phyloP scores from a whole-genome alignment of 2,329 filamentous ascomycete species.

The Pseudogymnoascus sp. region DNA sequence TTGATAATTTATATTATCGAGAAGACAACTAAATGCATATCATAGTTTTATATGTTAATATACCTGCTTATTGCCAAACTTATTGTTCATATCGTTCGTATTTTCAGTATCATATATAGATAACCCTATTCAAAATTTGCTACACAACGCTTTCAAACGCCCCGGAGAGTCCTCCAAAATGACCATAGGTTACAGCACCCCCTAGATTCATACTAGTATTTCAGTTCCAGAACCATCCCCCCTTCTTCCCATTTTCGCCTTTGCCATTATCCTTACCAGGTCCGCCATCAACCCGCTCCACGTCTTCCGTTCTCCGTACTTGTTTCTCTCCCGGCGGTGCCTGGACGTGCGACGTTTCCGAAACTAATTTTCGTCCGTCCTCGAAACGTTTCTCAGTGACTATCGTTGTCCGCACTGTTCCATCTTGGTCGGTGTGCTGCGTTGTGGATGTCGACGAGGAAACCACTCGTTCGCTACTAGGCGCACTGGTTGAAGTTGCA shows the following conservation, averaged over 20 bases:
- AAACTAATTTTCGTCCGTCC: slow-evolving; percentile 20
- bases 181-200: not conserved
- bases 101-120: not conserved
- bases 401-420: slow-evolving; percentile 20
- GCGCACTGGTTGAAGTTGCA: not conserved
- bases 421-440: slow-evolving; percentile 20
- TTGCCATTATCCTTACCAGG: not conserved
- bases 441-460: slow-evolving; percentile 20
- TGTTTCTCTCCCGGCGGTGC: slow-evolving; percentile 6
- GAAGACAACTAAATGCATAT: not conserved
- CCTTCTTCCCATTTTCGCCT: slow-evolving; percentile 12
- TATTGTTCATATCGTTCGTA: slow-evolving; percentile 5
- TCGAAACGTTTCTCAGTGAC: slow-evolving; percentile 21
- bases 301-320: not conserved
- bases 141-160: not conserved
- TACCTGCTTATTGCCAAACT: not conserved
- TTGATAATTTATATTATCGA: not conserved
- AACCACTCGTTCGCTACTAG: slow-evolving; percentile 16
- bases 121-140: not conserved
- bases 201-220: not conserved
- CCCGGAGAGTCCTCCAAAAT: not conserved
- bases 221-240: slow-evolving; percentile 25
- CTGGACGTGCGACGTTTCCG: slow-evolving; percentile 18
- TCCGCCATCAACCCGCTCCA: not conserved
- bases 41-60: not conserved